Evolutionary conservation across 1,284 basidiomycete species (phyloP).

Genomic region (Sphagnurus paluster): DNA sequence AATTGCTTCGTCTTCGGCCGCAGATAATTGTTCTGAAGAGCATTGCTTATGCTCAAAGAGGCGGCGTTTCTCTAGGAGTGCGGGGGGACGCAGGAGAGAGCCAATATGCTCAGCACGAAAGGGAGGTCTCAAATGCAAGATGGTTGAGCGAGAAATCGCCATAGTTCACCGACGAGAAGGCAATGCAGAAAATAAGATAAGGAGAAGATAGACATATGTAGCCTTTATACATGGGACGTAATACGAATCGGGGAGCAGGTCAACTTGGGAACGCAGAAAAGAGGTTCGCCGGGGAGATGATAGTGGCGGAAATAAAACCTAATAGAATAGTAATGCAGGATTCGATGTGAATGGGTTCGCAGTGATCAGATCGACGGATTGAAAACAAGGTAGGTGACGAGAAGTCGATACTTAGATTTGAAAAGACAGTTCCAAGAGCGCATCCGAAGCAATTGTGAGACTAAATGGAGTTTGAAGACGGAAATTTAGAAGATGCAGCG

Average conservation of each 20-base stretch:
- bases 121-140: slow-evolving; percentile 36
- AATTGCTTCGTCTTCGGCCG: slow-evolving; percentile 56
- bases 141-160: slow-evolving; percentile 16
- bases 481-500: neutral
- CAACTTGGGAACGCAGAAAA: slow-evolving; percentile 1
- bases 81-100: slow-evolving; percentile 56
- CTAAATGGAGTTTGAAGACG: slow-evolving; percentile 10
- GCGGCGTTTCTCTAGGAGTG: slow-evolving; percentile 48
- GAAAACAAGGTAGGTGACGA: slow-evolving; percentile 4
- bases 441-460: neutral
- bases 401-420: neutral
- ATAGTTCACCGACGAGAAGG: slow-evolving; percentile 13
- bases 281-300: neutral
- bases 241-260: slow-evolving; percentile 8
- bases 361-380: slow-evolving; percentile 1
- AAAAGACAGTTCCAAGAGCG: neutral
- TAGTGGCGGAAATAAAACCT: slow-evolving; percentile 5
- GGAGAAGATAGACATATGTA: slow-evolving; percentile 6
- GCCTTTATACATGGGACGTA: slow-evolving; percentile 19
- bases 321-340: slow-evolving; percentile 6
- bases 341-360: neutral
- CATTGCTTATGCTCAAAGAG: slow-evolving; percentile 42
- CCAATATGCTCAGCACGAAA: slow-evolving; percentile 60
- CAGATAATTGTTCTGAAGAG: slow-evolving; percentile 41
- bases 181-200: slow-evolving; percentile 1